Percentiles rank a stretch among this genome's conserved stretches.
These are phyloP conservation scores for Globisporangium heterothallicum DNA, from an alignment of 352 stramenopile genomes.

Conservation along the genomic window DNA sequence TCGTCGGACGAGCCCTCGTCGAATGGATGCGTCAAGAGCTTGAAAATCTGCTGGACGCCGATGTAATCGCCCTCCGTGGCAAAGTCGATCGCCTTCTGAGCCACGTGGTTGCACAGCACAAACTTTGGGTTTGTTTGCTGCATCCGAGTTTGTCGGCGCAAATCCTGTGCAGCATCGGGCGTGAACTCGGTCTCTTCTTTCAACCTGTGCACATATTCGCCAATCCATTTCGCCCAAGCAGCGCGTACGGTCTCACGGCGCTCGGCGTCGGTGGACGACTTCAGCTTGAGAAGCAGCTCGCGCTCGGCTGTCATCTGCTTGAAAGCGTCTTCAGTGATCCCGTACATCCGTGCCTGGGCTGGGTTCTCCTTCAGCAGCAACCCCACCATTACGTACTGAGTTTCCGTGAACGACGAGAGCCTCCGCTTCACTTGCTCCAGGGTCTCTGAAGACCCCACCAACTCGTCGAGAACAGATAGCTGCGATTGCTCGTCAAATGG, in stretches of 20 bases:
- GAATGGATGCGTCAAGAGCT: conserved; percentile 70
- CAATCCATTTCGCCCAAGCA: conserved; percentile 57
- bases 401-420: conserved; percentile 51
- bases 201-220: conserved; percentile 41
- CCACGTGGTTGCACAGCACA: conserved; percentile 87
- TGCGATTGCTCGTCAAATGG: conserved; percentile 29
- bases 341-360: conserved; percentile 57
- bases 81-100: conserved; percentile 81
- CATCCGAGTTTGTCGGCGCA: conserved; percentile 48
- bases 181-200: conserved; percentile 32
- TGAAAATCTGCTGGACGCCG: conserved; percentile 58
- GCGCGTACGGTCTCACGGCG: conserved; percentile 34
- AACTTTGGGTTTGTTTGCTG: conserved; percentile 71
- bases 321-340: conserved; percentile 57
- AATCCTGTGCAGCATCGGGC: conserved; percentile 24
- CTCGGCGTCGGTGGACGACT: conserved; percentile 39
- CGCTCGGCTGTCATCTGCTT: conserved; percentile 50
- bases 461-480: conserved; percentile 27
- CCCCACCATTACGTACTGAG: conserved; percentile 70
- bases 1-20: conserved; percentile 38
- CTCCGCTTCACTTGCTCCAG: conserved; percentile 63
- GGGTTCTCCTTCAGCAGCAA: conserved; percentile 58
- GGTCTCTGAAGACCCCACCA: conserved; percentile 64
- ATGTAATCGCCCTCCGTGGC: conserved; percentile 65
- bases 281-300: conserved; percentile 33